Conservation (phyloP, 208 protist species). For the Hexamita inflata region DNA sequence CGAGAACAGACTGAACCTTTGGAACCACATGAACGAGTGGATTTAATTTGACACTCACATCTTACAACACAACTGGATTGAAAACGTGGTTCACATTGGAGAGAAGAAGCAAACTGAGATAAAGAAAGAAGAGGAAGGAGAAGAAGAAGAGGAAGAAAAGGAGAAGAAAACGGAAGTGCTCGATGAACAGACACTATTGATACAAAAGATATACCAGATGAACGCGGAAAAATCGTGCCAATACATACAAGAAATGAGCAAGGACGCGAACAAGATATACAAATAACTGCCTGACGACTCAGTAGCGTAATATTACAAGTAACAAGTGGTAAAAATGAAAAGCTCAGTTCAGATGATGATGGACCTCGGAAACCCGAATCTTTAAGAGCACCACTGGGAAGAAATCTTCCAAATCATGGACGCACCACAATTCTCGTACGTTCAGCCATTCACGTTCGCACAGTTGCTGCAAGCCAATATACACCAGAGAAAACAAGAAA, state of each 20-base stretch:
- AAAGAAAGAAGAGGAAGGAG: background rate
- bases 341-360: constrained; percentile 32
- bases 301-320: background rate
- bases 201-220: background rate
- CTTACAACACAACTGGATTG: too few relatives aligned
- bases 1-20: background rate
- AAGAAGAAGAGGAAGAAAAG: background rate
- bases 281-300: background rate
- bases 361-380: constrained; percentile 43
- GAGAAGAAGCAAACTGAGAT: background rate
- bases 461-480: background rate
- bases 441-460: constrained; percentile 54
- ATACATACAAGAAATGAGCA: background rate
- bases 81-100: background rate
- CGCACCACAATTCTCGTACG: constrained; percentile 37
- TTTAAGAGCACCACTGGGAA: constrained; percentile 53
- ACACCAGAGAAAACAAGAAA: constrained; percentile 57
- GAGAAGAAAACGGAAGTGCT: background rate
- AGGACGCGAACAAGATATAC: constrained; percentile 7
- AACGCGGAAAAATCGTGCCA: background rate
- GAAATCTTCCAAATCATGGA: constrained; percentile 37
- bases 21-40: constrained; percentile 5
- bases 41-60: background rate
- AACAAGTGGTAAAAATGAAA: constrained; percentile 29
- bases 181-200: background rate